These are phyloP conservation scores for Penicillium waksmanii DNA, from an alignment of 495 filamentous ascomycete genomes.

Conservation along the genomic window DNA sequence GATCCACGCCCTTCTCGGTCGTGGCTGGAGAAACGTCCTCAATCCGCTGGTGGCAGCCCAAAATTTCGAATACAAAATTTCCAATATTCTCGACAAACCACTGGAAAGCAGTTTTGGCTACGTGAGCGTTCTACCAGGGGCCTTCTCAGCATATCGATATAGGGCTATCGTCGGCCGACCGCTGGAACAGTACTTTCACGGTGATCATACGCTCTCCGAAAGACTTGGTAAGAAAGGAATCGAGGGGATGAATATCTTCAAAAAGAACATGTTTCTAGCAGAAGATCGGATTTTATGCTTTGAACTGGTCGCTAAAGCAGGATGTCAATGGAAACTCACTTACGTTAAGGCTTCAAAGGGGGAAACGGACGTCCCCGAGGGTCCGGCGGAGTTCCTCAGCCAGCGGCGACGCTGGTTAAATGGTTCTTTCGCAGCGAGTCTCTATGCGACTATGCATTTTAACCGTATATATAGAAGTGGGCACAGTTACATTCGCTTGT, in stretches of 20 bases:
- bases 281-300: slow-evolving; percentile 99
- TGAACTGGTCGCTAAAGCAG: slow-evolving; percentile 96
- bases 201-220: slow-evolving; percentile 93
- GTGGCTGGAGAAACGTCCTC: slow-evolving; percentile 81
- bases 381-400: slow-evolving; percentile 87
- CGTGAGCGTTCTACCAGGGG: slow-evolving; percentile 92
- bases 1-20: slow-evolving; percentile 94
- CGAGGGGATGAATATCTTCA: slow-evolving; percentile 99
- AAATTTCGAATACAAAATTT: slow-evolving; percentile 99
- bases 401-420: slow-evolving; percentile 96
- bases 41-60: slow-evolving; percentile 93
- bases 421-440: slow-evolving; percentile 91
- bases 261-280: slow-evolving; percentile 99
- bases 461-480: slow-evolving; percentile 94
- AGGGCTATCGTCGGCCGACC: slow-evolving; percentile 95
- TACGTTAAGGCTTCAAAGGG: slow-evolving; percentile 98
- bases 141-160: slow-evolving; percentile 96
- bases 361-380: slow-evolving; percentile 95
- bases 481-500: slow-evolving; percentile 89
- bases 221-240: slow-evolving; percentile 95
- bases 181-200: slow-evolving; percentile 96
- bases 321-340: slow-evolving; percentile 94
- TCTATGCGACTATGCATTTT: slow-evolving; percentile 97
- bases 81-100: slow-evolving; percentile 95
- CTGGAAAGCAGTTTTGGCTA: slow-evolving; percentile 94